Base-by-base conservation (phyloP, 1,139 yeast genomes). In the Suhomyces anneliseae region DNA sequence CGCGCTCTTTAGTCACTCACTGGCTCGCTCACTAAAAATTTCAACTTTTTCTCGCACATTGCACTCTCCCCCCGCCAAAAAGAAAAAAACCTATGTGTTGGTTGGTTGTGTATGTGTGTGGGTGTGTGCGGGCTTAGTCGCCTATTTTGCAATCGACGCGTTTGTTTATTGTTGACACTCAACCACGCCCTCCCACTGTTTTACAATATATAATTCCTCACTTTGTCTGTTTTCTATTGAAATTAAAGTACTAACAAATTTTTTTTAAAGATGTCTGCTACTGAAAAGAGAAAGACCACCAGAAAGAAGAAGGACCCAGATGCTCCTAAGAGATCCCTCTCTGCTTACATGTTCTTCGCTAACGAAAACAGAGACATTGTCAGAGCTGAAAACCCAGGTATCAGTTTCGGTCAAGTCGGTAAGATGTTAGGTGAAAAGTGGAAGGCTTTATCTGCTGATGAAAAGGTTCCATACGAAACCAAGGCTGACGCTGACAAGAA, bases 281-380 rank as follows among this genome's bases (percentile, higher is more conserved):
- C 71, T 51, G 79, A 74, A 65, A 75, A 70, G 63, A 75, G 74
- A 65, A 75, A 72, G 62, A 57, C 76, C 51, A 64, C 76, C 54
- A 75, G 80, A 74, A 75, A 74, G 68, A 75, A 75, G 79, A 75
- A 75, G 78, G 97, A 93, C 74, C 98, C 98, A 76, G 92, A 92
- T 73, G 99, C 99, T 56, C 99, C 99, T 70, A 93, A 93, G 89
- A 87, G 98, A 74, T 90, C 98, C 35, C 78, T 93, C 68, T 90
- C 97, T 53, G 97, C 98, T 47, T 93, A 93, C 84, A 92, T 93
- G 98, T 92, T 88, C 82, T 93, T 92, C 66, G 98, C 99, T 62
- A 90, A 90, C 67, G 97, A 90, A 65, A 87, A 88, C 82, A 90
- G 98, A 79, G 97, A 92, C 71, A 82, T 83, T 57, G 96, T 93